Percentiles rank a stretch among this genome's conserved stretches.
These are phyloP conservation scores for Stevia rebaudiana DNA, from an alignment of 140 eudicot species.

Conservation along the genomic window DNA sequence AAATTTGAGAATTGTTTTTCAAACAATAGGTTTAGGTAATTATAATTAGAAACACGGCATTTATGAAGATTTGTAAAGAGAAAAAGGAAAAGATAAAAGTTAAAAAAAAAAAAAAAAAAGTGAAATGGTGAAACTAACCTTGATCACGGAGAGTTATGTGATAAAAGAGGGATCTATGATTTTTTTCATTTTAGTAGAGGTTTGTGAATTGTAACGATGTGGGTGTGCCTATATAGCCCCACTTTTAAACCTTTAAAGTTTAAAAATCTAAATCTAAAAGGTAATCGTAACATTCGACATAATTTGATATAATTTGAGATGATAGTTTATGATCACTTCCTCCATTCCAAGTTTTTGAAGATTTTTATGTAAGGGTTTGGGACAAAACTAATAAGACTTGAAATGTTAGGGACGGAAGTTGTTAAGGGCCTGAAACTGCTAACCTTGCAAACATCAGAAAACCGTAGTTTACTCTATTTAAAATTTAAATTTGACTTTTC, in stretches of 20 bases:
- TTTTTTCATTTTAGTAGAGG: no score
- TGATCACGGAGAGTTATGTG: background rate
- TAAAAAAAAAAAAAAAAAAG: background rate
- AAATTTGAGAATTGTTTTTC: constrained; percentile 5
- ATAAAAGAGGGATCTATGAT: constrained; percentile 8
- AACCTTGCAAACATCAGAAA: no score
- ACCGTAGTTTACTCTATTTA: no score
- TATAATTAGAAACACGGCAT: constrained; percentile 16
- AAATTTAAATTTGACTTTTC: no score
- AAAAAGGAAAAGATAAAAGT: background rate
- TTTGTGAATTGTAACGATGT: constrained; percentile 18
- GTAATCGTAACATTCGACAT: no score
- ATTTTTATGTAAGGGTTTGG: no score
- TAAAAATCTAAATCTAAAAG: background rate
- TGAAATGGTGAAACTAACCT: constrained; percentile 8
- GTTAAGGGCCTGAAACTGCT: no score
- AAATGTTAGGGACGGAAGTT: no score
- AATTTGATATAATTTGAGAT: no score
- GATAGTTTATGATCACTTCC: no score
- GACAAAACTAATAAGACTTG: no score
- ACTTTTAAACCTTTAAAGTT: constrained; percentile 1
- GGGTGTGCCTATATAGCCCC: constrained; percentile 14
- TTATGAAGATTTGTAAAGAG: background rate
- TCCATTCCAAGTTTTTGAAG: no score
- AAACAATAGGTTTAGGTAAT: background rate